These are phyloP conservation scores for Pythium biforme DNA, from an alignment of 352 stramenopile species.

Conservation along the genomic window DNA sequence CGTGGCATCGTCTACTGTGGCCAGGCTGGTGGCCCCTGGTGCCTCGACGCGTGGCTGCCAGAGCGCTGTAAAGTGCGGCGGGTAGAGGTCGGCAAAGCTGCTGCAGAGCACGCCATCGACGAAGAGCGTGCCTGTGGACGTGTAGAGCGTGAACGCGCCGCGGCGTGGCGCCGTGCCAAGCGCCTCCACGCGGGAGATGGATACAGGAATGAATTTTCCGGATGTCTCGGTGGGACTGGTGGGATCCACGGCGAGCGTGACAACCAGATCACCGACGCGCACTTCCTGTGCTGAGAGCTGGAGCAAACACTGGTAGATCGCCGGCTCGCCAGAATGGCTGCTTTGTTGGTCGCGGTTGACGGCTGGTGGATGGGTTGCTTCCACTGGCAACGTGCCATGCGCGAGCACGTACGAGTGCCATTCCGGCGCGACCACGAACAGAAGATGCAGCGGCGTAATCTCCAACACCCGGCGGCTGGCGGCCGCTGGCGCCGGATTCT, in stretches of 20 bases:
- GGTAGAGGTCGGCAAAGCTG: constrained; percentile 79
- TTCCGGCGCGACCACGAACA: constrained; percentile 21
- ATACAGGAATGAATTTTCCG: neutral
- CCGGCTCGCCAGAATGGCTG: neutral
- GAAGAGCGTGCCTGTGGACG: constrained; percentile 60
- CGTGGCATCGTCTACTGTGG: too few relatives aligned
- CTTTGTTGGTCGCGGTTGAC: neutral
- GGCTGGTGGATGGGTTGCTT: neutral
- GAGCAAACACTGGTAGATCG: constrained; percentile 21
- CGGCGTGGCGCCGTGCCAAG: constrained; percentile 27
- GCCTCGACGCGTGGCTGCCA: neutral
- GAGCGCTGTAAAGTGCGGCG: constrained; percentile 1
- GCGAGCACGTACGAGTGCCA: neutral
- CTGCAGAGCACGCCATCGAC: constrained; percentile 69
- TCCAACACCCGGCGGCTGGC: constrained; percentile 12
- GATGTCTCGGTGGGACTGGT: neutral
- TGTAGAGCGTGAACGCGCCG: constrained; percentile 62
- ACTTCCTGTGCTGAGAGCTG: constrained; percentile 56
- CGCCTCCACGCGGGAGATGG: constrained; percentile 27
- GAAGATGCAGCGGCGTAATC: constrained; percentile 21
- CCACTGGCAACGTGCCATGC: neutral
- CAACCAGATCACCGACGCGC: constrained; percentile 43
- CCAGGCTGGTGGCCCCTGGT: neutral
- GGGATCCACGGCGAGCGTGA: constrained; percentile 18
- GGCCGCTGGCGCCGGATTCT: constrained; percentile 8